phyloP scores from a whole-genome alignment of 176 grass and related monocot species.

The Tillandsia leiboldiana region DNA sequence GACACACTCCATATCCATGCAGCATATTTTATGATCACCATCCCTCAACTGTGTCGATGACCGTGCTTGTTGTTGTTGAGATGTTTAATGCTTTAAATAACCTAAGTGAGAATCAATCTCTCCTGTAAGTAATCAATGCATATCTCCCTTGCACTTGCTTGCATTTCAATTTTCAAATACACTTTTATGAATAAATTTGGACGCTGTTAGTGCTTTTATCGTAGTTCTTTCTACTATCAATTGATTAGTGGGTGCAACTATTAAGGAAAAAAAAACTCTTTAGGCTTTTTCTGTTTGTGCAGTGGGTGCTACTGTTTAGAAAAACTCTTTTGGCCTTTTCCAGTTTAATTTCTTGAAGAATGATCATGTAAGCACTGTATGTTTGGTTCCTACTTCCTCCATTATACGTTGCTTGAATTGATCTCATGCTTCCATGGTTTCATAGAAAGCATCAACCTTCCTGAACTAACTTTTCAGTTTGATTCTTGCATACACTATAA shows the following conservation, averaged over 20 bases:
- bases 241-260: too few species aligned
- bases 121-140: conserved; percentile 49
- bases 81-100: conserved; percentile 99
- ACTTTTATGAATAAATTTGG: too few species aligned
- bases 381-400: too few species aligned
- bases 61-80: conserved; percentile 94
- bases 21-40: conserved; percentile 85
- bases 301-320: too few species aligned
- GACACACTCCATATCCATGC: conserved; percentile 83
- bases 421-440: neutral
- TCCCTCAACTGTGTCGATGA: conserved; percentile 99
- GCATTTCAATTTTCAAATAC: neutral
- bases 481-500: too few species aligned
- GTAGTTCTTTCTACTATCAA: too few species aligned
- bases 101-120: conserved; percentile 97
- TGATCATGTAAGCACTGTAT: too few species aligned
- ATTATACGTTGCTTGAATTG: neutral
- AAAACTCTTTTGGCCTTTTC: too few species aligned
- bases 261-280: too few species aligned
- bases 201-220: too few species aligned
- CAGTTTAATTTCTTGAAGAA: too few species aligned
- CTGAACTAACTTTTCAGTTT: neutral
- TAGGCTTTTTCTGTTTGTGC: too few species aligned
- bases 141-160: neutral
- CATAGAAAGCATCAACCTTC: neutral